These are phyloP conservation scores for Tetrahymena thermophila DNA, from an alignment of 73 alveolate species.

Conservation along the genomic window DNA sequence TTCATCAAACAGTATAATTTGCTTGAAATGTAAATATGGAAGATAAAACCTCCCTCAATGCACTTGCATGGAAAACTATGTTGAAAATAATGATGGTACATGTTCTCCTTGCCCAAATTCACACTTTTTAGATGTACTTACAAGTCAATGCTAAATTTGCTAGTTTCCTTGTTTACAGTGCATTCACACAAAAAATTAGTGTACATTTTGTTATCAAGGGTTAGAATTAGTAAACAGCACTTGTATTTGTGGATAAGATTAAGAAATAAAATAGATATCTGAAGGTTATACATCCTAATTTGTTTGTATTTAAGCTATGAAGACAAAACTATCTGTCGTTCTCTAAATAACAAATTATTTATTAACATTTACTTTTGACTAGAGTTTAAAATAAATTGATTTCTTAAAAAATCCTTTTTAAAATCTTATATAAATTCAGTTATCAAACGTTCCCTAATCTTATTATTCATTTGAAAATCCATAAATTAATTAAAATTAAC, in stretches of 20 bases:
- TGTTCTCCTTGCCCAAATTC: neutral
- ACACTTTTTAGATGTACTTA: neutral
- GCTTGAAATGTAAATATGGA: neutral
- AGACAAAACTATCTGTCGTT: neutral
- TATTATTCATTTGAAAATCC: neutral
- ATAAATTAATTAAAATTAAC: neutral
- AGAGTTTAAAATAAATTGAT: neutral
- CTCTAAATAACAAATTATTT: neutral
- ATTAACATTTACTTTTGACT: neutral
- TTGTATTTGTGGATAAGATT: neutral
- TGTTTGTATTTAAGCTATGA: neutral
- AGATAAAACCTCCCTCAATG: neutral
- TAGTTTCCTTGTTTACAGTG: neutral
- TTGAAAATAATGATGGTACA: neutral
- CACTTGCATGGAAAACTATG: neutral
- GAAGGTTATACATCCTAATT: neutral
- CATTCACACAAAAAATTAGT: neutral
- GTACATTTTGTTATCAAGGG: neutral
- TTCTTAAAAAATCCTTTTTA: neutral
- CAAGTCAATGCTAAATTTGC: neutral
- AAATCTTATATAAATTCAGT: too few species aligned
- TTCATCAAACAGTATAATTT: neutral
- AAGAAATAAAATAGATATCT: neutral
- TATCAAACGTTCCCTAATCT: neutral
- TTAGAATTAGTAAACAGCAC: neutral